Conservation (phyloP, 2,329 filamentous ascomycete species). For the Colletotrichum higginsianum region DNA sequence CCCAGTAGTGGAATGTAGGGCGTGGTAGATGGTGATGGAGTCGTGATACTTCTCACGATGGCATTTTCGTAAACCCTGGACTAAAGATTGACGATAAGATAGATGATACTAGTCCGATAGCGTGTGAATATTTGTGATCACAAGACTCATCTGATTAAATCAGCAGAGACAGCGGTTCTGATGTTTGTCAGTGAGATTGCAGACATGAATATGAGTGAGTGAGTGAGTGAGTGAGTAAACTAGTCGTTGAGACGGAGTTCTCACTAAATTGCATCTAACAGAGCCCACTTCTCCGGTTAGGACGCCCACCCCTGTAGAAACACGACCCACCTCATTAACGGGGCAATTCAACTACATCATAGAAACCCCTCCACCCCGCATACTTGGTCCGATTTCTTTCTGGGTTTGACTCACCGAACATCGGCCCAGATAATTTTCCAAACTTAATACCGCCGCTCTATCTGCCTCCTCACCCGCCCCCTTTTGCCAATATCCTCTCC, state of each 20-base stretch:
- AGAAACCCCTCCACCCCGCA: constrained; percentile 40
- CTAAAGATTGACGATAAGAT: background rate
- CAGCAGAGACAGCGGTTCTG: background rate
- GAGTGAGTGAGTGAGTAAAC: constrained; percentile 12
- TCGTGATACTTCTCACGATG: constrained; percentile 11
- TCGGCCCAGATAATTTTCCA: constrained; percentile 32
- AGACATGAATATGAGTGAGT: constrained; percentile 4
- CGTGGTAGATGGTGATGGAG: background rate
- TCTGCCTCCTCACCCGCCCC: constrained; percentile 11
- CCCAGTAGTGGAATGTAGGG: too few species aligned
- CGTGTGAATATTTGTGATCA: rapidly evolving
- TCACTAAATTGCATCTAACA: constrained; percentile 36
- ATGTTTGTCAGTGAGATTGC: constrained; percentile 48
- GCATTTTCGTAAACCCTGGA: constrained; percentile 8
- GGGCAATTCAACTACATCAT: constrained; percentile 30
- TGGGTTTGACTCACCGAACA: constrained; percentile 41
- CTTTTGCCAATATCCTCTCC: constrained; percentile 1
- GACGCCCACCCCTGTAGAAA: constrained; percentile 15
- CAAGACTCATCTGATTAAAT: background rate
- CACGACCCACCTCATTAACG: constrained; percentile 23
- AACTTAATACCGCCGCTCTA: background rate
- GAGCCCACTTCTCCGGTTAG: constrained; percentile 8
- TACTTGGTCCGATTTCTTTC: constrained; percentile 9
- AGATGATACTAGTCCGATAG: background rate
- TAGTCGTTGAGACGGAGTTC: constrained; percentile 34